Conservation (phyloP, 352 stramenopile species). For the Globisporangium barbulae region DNA sequence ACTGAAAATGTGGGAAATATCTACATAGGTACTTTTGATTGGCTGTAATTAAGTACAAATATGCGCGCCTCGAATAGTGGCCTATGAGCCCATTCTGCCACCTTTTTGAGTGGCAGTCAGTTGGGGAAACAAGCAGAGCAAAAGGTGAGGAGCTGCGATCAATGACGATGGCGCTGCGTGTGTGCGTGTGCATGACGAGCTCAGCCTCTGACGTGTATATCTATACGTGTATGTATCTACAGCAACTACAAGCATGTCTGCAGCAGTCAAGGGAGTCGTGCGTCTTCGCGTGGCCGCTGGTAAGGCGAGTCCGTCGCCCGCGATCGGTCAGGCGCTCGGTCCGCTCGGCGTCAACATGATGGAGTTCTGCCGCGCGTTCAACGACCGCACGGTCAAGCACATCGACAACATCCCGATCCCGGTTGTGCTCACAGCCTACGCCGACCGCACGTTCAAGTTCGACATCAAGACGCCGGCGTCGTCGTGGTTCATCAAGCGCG, state of each 20-base stretch:
- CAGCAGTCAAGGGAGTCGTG: conserved; percentile 72
- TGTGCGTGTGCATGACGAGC: not conserved
- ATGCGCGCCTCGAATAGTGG: conserved; percentile 3
- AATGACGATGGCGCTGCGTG: not conserved
- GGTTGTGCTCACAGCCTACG: conserved; percentile 92
- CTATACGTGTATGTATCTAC: conserved; percentile 5
- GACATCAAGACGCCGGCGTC: conserved; percentile 93
- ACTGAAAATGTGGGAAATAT: not conserved
- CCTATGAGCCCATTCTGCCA: not conserved
- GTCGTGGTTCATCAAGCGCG: conserved; percentile 93
- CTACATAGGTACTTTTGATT: not conserved
- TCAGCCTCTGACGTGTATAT: not conserved
- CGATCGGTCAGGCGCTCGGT: conserved; percentile 91
- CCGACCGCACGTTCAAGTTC: conserved; percentile 96
- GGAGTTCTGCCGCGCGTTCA: conserved; percentile 99
- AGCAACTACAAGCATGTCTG: conserved; percentile 12
- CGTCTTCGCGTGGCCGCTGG: conserved; percentile 82
- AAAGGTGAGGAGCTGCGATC: conserved; percentile 5
- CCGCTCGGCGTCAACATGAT: conserved; percentile 99
- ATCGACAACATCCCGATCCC: conserved; percentile 91
- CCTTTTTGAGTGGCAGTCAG: conserved; percentile 11
- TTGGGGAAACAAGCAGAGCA: conserved; percentile 1
- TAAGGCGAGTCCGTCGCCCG: conserved; percentile 83
- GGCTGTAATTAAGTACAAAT: not conserved
- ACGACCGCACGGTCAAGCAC: conserved; percentile 92